Evolutionary conservation across 2,329 filamentous ascomycete genomes (phyloP), one percentile per base, ranked within the genome.

Genomic region (Blastomyces percursus): DNA sequence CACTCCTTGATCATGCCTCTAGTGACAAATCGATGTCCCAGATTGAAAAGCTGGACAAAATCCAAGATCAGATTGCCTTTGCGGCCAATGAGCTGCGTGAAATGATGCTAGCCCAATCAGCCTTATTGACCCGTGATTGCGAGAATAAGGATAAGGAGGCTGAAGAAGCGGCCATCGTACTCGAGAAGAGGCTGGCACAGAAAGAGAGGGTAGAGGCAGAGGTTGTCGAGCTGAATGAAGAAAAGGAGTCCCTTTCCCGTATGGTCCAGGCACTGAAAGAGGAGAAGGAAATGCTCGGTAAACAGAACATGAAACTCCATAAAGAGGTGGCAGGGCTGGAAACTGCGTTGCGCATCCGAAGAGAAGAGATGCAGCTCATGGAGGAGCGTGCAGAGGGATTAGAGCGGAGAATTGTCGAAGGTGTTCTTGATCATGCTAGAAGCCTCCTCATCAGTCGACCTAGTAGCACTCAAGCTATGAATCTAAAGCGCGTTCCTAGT

Each of bases 361-460:
- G 90, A 54, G 93, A 97, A 68, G 94, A 97, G 76, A 84, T 99
- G 64, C 86, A 90, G 55, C 83, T 89, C 32, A 96, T 99, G 89
- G 93, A 97, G 73, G 80, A 83, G 12, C 89, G 93, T 65, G 94
- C 93, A 2, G 91, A 96, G 73, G 84, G 86, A 3, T 81, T 99
- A 30, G 94, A 99, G 77, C 89, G 92, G 60, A 87, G 94, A 32
- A 96, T 99, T 68, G 79, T 99, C 40, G 93, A 97, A 67, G 92
- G 93, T 32, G 90, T 97, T 66, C 95, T 99, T 78, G 92, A 97
- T 69, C 93, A 97, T 73, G 96, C 93, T 24, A 88, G 93, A 56
- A 74, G 72, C 7, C 86, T 93, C 32, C 81, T 96, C n/a, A 83
- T 97, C 63, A 89, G 94, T 52, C 73, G 79, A 80, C 85, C 67